These are phyloP conservation scores for Middelhovenomyces tepae DNA, from an alignment of 805 yeast genomes.

Conservation along the genomic window DNA sequence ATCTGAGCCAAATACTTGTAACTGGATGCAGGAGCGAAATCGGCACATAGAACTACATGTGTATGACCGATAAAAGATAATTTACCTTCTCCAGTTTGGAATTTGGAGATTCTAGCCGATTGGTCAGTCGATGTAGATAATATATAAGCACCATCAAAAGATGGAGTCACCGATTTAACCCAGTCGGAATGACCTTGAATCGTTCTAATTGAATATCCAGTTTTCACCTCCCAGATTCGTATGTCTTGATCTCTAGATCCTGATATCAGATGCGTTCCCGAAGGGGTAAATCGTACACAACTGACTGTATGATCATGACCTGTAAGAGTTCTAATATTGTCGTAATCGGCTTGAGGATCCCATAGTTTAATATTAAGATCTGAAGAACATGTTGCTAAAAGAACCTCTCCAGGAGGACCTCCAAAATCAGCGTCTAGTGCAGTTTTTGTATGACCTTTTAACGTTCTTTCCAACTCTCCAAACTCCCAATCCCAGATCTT, in stretches of 20 bases:
- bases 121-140: slow-evolving; percentile 76
- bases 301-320: slow-evolving; percentile 91
- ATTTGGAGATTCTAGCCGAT: slow-evolving; percentile 57
- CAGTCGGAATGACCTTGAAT: slow-evolving; percentile 81
- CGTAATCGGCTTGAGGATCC: slow-evolving; percentile 45
- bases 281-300: slow-evolving; percentile 42
- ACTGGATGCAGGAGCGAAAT: slow-evolving; percentile 51
- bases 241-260: slow-evolving; percentile 91
- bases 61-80: slow-evolving; percentile 66
- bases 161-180: slow-evolving; percentile 48
- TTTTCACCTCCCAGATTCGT: slow-evolving; percentile 60
- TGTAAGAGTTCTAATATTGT: slow-evolving; percentile 50
- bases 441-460: slow-evolving; percentile 69
- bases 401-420: slow-evolving; percentile 23
- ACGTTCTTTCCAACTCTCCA: slow-evolving; percentile 50
- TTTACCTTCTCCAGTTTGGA: slow-evolving; percentile 56
- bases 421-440: slow-evolving; percentile 55
- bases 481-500: slow-evolving; percentile 65
- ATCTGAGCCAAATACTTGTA: slow-evolving; percentile 41
- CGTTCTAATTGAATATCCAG: slow-evolving; percentile 59
- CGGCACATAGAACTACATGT: slow-evolving; percentile 72
- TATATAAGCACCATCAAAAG: slow-evolving; percentile 44
- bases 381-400: slow-evolving; percentile 42
- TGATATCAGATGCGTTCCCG: slow-evolving; percentile 42
- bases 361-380: slow-evolving; percentile 59